Evolutionary conservation across 2,329 filamentous ascomycete species (phyloP), one percentile per base, ranked within the genome.

Genomic region (Beauveria medogensis): DNA sequence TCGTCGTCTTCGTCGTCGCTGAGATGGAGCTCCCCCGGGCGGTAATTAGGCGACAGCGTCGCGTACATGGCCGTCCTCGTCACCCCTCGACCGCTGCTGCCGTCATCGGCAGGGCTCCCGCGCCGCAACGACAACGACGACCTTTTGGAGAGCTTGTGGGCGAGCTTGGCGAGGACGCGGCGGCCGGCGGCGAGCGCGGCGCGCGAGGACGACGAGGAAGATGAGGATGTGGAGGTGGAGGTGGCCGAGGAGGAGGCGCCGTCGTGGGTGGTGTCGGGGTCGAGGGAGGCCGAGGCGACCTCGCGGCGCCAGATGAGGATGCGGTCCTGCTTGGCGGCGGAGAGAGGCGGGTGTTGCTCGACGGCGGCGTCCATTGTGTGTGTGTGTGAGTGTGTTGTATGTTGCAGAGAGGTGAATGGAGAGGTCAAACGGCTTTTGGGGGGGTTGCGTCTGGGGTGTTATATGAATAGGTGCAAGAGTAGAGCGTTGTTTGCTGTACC

Each of bases 291-390:
- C 51, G 82, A 77, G 69, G 82, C 81, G 53, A 83, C 78, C 69
- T 83, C 81, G 57, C 71, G 70, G 60, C 77, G 77, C 81, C 81
- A 83, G 62, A 78, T 73, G 62, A 78, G 69, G 64, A 83, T 80
- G 68, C 76, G 75, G 54, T 72, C 68, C 54, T 74, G 70, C 60
- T 74, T 74, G 58, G 72, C 66, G 37, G 55, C 30, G 57, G 61
- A 52, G 51, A 56, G 43, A 54, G 55, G 64, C 60, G 46, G 59
- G 52, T 37, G n/a, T 55, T 56, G 59, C 26, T 57, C 61, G 40
- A 37, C 34, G 5, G 61, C 54, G 12, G 47, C 60, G 7, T 53
- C 50, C 26, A 62, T 54, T 43, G 56, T 56, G 55, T 37, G 10
- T 37, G 10, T 34, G 9, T 30, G 16, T 22, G 26, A 7, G 20